These are phyloP conservation scores for Spathaspora hagerdaliae DNA, from an alignment of 805 yeast species.

Conservation along the genomic window DNA sequence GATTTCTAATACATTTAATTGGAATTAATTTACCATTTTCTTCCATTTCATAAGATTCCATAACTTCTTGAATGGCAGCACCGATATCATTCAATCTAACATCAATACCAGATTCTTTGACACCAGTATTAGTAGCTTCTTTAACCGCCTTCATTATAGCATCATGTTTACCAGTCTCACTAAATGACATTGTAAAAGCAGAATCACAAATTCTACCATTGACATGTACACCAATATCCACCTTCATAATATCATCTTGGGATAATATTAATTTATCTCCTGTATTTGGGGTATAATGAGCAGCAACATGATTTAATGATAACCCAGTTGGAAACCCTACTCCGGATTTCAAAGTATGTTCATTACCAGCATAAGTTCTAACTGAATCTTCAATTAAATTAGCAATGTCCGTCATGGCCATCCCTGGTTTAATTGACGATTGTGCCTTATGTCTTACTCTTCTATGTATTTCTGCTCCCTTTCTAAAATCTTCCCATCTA, in stretches of 20 bases:
- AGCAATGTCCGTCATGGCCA: slow-evolving; percentile 87
- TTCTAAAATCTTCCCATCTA: slow-evolving; percentile 84
- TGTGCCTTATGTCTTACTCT: slow-evolving; percentile 81
- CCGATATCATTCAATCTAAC: slow-evolving; percentile 94
- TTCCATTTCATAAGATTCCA: slow-evolving; percentile 95
- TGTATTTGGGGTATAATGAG: slow-evolving; percentile 95
- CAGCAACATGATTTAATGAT: slow-evolving; percentile 90
- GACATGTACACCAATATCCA: slow-evolving; percentile 94
- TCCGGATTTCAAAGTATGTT: slow-evolving; percentile 67
- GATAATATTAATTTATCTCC: slow-evolving; percentile 81
- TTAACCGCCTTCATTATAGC: slow-evolving; percentile 76
- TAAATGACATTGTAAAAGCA: slow-evolving; percentile 89
- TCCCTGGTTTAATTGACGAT: slow-evolving; percentile 77
- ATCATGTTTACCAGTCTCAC: slow-evolving; percentile 65
- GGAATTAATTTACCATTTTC: slow-evolving; percentile 81
- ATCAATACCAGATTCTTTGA: slow-evolving; percentile 91
- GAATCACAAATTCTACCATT: slow-evolving; percentile 93
- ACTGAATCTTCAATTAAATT: slow-evolving; percentile 84
- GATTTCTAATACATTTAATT: slow-evolving; percentile 83
- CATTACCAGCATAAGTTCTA: slow-evolving; percentile 67
- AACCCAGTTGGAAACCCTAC: slow-evolving; percentile 99
- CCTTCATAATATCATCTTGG: slow-evolving; percentile 92
- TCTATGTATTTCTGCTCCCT: slow-evolving; percentile 95
- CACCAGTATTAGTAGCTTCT: slow-evolving; percentile 92
- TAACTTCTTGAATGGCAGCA: slow-evolving; percentile 91